Base-by-base conservation (phyloP, 1,139 yeast species). In the Hyphopichia wangnamkhiaoensis region DNA sequence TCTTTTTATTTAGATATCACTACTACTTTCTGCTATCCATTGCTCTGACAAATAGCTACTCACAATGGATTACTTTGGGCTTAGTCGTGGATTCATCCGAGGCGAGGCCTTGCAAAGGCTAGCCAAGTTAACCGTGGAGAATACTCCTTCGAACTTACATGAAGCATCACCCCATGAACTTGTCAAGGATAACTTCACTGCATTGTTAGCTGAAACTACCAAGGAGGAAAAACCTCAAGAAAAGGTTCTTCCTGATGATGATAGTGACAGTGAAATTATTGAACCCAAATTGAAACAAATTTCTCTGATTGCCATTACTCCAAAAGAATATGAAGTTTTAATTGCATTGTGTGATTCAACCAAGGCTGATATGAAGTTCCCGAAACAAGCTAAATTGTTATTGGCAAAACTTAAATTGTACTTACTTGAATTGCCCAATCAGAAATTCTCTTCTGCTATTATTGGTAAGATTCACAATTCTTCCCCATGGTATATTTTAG, bases 291-390 rank as follows among this genome's bases (percentile, higher is more conserved):
- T 20, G 48, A 33, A 23, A 44, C 15, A 40, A 43, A 39, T 59
- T 24, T 56, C 68, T 1, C 45, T 45, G 12, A 68, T 71, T 15
- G 76, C 80, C 1, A 67, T 80, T 37, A 59, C 74, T 2, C 56
- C 68, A 26, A 76, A 76, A 38, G 95, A 89, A 56, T 74, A 82
- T 53, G 95, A 90, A 53, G 80, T 84, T 5, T 63, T 90, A 41
- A 54, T 82, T 37, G 88, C 95, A 0, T 62, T 89, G 20, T 79
- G 87, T 39, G 73, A 72, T 18, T 69, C 88, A 15, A 72, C 83
- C 7, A 47, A 60, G 2, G 54, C 53, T 27, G 69, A 79, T 9
- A 55, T 65, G 42, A 68, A 70, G 37, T 54, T 61, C 36, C 51
- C 59, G 16, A 58, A 55, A 5, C 82, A 82, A 41, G 90, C 86